Base-by-base conservation (phyloP, 164 flowering plant genomes). In the Liriodendron chinense region DNA sequence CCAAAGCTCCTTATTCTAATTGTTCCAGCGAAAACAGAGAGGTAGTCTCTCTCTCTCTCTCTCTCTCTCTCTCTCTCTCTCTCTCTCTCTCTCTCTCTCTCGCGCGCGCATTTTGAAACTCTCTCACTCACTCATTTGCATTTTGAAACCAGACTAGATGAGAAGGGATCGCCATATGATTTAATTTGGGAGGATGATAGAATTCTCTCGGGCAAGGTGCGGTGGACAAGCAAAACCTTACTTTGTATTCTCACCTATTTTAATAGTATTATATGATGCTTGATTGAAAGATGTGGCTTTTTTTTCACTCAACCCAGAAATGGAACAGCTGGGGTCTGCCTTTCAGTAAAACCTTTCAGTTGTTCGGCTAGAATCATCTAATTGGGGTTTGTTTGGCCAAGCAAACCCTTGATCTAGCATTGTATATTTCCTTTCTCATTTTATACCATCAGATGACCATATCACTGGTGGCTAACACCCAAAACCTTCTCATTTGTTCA, bases 1-100 rank as follows among this genome's bases (percentile, higher is more conserved):
- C 98, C 99, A 23, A 96, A 94, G 84, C 89, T 96, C 7, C 79
- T 94, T 25, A 83, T 96, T 71, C 96, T 96, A 28, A 91, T 94
- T 80, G 97, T 90, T 80, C 99, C 98, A 7, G 78, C 78, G 26
- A 94, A 91, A 80, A 91, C 96, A 20, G 81, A 87, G 77, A 84
- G 97, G 98, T 91, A 78, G 6, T 34, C 0, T 5, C 28, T 28
- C 34, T 28, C 34, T 28, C 34, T 28, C 34, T 28, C 34, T 28
- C 57, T 53, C 57, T 53, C 59, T 53, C 59, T 13, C 59, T 53
- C 59, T 13, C 59, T 53, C 59, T 1, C 59, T 53, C 59, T 1
- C 59, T 53, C 59, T 13, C 59, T 13, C 59, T 13, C 59, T 13
- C 59, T 13, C 59, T 13, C 71, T 47, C 16, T 61, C 26, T 73